These are phyloP conservation scores for Crinitomyces ghanaensis DNA, from an alignment of 805 yeast genomes.

Conservation along the genomic window DNA sequence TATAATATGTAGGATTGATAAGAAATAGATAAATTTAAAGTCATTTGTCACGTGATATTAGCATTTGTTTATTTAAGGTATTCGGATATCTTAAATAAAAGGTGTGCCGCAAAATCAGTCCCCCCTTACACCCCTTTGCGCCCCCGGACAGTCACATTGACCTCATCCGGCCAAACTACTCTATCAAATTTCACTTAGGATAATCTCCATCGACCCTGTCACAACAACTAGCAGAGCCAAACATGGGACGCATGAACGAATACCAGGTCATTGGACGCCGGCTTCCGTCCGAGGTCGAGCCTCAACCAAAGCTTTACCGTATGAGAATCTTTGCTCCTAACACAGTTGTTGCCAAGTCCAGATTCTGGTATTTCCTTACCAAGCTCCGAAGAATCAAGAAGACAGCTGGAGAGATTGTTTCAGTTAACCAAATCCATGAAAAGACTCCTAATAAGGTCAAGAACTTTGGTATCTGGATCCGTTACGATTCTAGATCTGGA, in stretches of 20 bases:
- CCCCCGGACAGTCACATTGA: too few relatives aligned
- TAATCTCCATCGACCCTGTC: too few relatives aligned
- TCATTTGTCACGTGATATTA: too few relatives aligned
- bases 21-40: too few relatives aligned
- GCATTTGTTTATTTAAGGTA: too few relatives aligned
- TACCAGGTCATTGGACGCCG: constrained; percentile 99
- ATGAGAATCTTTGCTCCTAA: constrained; percentile 99
- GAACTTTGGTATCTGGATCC: constrained; percentile 99
- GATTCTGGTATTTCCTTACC: constrained; percentile 99
- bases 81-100: too few relatives aligned
- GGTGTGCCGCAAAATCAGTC: too few relatives aligned
- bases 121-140: too few relatives aligned
- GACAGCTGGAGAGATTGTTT: constrained; percentile 98
- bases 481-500: constrained; percentile 99
- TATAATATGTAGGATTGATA: too few relatives aligned
- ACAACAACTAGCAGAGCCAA: too few relatives aligned
- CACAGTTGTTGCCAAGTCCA: constrained; percentile 98
- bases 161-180: too few relatives aligned
- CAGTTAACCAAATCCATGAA: constrained; percentile 85
- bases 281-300: constrained; percentile 97
- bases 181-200: too few relatives aligned
- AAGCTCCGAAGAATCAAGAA: constrained; percentile 99
- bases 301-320: constrained; percentile 99
- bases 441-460: constrained; percentile 97
- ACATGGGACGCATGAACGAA: constrained; percentile 98